These are phyloP conservation scores for Penicillium longicatenatum DNA, from an alignment of 495 filamentous ascomycete species.

Conservation along the genomic window DNA sequence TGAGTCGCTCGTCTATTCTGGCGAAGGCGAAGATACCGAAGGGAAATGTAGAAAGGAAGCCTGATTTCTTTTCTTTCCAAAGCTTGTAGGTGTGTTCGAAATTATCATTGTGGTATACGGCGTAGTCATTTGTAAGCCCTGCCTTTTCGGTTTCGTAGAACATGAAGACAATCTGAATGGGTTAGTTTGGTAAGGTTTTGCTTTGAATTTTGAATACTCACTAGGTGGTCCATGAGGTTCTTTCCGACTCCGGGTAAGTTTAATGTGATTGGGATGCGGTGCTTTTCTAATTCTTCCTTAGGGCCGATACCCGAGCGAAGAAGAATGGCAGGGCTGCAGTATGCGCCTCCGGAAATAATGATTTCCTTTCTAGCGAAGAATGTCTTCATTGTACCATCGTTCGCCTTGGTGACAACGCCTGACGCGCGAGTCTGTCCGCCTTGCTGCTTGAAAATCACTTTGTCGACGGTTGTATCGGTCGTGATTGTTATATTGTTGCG, in stretches of 20 bases:
- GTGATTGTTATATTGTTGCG: slow-evolving; percentile 39
- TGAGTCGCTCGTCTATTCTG: slow-evolving; percentile 51
- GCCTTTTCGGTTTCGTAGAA: slow-evolving; percentile 52
- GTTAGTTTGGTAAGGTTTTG: not conserved
- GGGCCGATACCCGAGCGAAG: slow-evolving; percentile 59
- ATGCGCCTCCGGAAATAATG: slow-evolving; percentile 55
- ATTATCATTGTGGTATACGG: slow-evolving; percentile 43
- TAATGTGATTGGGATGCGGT: slow-evolving; percentile 47
- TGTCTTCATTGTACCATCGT: slow-evolving; percentile 31
- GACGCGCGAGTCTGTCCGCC: slow-evolving; percentile 25
- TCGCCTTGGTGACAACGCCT: slow-evolving; percentile 24
- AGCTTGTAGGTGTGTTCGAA: slow-evolving; percentile 42
- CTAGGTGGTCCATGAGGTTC: slow-evolving; percentile 57
- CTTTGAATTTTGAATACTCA: slow-evolving; percentile 9
- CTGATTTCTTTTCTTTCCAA: slow-evolving; percentile 52
- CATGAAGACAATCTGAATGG: slow-evolving; percentile 30
- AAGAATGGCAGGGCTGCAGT: slow-evolving; percentile 59
- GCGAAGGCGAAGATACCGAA: slow-evolving; percentile 58
- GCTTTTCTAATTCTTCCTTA: slow-evolving; percentile 45
- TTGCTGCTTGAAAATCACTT: slow-evolving; percentile 27
- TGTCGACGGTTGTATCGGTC: slow-evolving; percentile 42
- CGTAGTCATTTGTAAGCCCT: slow-evolving; percentile 43
- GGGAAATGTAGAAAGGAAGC: slow-evolving; percentile 53
- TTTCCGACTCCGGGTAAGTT: slow-evolving; percentile 57
- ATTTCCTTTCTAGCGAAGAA: slow-evolving; percentile 47